phyloP scores from a whole-genome alignment of 2,329 filamentous ascomycete species.

The Fusarium citri region DNA sequence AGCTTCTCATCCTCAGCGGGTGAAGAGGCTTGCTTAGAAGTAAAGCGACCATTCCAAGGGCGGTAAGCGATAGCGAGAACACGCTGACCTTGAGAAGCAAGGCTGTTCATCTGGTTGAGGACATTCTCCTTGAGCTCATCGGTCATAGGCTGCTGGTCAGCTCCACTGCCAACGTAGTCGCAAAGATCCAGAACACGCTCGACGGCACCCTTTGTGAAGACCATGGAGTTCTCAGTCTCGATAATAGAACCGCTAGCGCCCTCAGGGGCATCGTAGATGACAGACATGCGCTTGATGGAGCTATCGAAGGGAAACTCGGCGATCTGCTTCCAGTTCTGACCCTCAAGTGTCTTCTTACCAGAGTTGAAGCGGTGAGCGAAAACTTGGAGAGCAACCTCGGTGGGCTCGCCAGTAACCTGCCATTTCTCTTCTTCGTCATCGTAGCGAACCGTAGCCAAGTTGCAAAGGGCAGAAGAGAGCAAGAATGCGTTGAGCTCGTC shows the following conservation, averaged over 20 bases:
- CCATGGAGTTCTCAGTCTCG: constrained; percentile 59
- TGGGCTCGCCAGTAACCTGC: constrained; percentile 77
- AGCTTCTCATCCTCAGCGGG: constrained; percentile 57
- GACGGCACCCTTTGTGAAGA: constrained; percentile 73
- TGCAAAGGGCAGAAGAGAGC: constrained; percentile 71
- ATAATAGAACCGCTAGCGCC: constrained; percentile 54
- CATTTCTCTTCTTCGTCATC: constrained; percentile 68
- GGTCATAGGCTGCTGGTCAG: constrained; percentile 59
- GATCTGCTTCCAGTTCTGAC: constrained; percentile 69
- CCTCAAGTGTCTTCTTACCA: constrained; percentile 65
- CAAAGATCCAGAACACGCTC: constrained; percentile 71
- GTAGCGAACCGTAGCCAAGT: constrained; percentile 69
- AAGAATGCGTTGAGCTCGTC: constrained; percentile 64
- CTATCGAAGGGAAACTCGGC: constrained; percentile 85
- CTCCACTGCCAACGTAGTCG: constrained; percentile 58
- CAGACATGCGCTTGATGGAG: constrained; percentile 82
- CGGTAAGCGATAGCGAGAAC: constrained; percentile 78
- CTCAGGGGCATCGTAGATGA: constrained; percentile 70
- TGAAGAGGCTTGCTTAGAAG: constrained; percentile 50
- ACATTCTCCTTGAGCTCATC: constrained; percentile 63
- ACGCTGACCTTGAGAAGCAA: constrained; percentile 76
- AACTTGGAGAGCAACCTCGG: constrained; percentile 81
- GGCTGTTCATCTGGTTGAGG: constrained; percentile 65
- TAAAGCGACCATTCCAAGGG: constrained; percentile 64
- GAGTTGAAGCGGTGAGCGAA: constrained; percentile 76